Conservation (phyloP, 2,329 filamentous ascomycete genomes). For the Ascochyta clinopodiicola region DNA sequence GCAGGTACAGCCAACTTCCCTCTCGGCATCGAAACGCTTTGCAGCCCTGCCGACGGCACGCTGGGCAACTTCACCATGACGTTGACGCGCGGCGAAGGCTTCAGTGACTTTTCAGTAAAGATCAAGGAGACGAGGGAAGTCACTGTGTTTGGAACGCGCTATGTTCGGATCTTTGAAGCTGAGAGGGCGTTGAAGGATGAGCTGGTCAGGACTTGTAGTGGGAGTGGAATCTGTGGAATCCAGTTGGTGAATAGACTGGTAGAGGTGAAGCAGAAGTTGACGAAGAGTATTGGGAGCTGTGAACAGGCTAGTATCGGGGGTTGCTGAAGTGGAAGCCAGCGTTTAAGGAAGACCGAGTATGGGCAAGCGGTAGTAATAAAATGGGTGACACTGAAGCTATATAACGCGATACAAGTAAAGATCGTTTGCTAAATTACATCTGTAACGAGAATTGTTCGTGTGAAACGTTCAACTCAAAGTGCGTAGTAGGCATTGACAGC, state of each 20-base stretch:
- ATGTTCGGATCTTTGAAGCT: constrained; percentile 6
- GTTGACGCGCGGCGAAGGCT: neutral
- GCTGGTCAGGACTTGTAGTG: neutral
- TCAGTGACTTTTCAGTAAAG: neutral
- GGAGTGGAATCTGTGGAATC: neutral
- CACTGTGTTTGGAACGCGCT: neutral
- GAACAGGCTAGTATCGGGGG: neutral
- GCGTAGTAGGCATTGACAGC: too few relatives aligned
- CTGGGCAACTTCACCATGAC: constrained; percentile 11
- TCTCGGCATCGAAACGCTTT: neutral
- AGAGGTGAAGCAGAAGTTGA: constrained; percentile 9
- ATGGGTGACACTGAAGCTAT: too few relatives aligned
- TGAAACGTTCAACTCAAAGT: too few relatives aligned
- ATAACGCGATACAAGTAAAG: too few relatives aligned
- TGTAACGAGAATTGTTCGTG: too few relatives aligned
- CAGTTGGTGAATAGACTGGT: neutral
- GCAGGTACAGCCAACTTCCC: neutral
- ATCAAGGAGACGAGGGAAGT: constrained; percentile 11
- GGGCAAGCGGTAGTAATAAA: too few relatives aligned
- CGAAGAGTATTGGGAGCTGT: constrained; percentile 3
- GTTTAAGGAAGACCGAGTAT: too few relatives aligned
- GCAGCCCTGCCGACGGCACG: neutral
- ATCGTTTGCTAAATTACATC: too few relatives aligned
- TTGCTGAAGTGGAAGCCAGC: neutral
- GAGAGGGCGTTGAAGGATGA: neutral